phyloP scores from a whole-genome alignment of 768 basidiomycete species.

The Strobilomyces confusus region DNA sequence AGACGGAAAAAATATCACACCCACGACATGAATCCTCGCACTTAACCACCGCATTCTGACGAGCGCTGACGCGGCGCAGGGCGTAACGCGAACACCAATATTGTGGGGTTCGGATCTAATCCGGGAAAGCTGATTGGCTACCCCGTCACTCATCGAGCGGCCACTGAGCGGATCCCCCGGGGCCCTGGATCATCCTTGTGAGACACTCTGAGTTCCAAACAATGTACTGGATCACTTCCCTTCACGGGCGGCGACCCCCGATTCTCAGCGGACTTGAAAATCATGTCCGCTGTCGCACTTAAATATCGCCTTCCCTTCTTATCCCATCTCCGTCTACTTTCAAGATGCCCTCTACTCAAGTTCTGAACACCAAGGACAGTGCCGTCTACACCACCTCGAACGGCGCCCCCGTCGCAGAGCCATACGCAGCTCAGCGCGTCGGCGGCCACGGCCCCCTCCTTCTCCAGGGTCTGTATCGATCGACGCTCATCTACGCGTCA shows the following conservation, averaged over 20 bases:
- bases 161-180: background rate
- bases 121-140: background rate
- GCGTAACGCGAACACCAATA: background rate
- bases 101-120: background rate
- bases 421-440: conserved; percentile 75
- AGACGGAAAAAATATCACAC: background rate
- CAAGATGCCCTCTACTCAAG: conserved; percentile 64
- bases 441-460: conserved; percentile 79
- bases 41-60: background rate
- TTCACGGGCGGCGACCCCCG: background rate
- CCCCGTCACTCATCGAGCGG: too few relatives aligned
- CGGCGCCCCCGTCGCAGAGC: conserved; percentile 71
- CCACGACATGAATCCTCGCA: background rate
- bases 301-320: conserved; percentile 1
- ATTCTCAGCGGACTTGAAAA: conserved; percentile 29
- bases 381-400: conserved; percentile 82
- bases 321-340: background rate
- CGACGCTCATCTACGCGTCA: background rate
- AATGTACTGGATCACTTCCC: too few relatives aligned
- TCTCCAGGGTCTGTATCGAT: conserved; percentile 63
- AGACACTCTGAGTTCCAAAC: conserved; percentile 11
- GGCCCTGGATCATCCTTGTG: conserved; percentile 1
- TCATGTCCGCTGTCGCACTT: conserved; percentile 5
- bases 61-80: background rate
- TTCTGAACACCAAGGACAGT: conserved; percentile 49